Percentiles rank a stretch among this genome's conserved stretches.
phyloP scores from a whole-genome alignment of 352 stramenopile genomes.

The Phytophthora aleatoria region DNA sequence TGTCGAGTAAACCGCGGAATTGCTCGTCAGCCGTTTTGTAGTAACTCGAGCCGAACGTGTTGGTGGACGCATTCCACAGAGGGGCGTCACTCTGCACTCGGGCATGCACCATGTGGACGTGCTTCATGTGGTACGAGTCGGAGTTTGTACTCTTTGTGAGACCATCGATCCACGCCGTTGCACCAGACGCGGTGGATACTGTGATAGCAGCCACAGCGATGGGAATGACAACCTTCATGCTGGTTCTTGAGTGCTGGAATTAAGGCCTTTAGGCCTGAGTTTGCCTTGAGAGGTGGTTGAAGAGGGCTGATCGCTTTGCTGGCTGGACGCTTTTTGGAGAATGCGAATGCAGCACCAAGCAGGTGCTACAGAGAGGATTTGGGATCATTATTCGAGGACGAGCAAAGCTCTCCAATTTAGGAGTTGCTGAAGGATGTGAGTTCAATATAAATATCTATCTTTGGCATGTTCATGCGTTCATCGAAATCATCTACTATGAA shows the following conservation, averaged over 20 bases:
- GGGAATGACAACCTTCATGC: conserved; percentile 30
- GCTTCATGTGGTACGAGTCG: conserved; percentile 35
- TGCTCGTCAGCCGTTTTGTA: conserved; percentile 2
- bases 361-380: too few species aligned
- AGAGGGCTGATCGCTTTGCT: conserved; percentile 1
- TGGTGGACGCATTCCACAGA: conserved; percentile 22
- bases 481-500: too few species aligned
- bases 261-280: neutral
- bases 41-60: conserved; percentile 34
- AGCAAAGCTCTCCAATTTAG: too few species aligned
- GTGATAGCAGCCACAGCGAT: conserved; percentile 6
- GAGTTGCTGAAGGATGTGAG: too few species aligned
- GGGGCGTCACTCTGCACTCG: conserved; percentile 55
- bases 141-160: conserved; percentile 13
- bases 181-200: conserved; percentile 1
- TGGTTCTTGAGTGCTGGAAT: neutral
- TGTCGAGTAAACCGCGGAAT: conserved; percentile 61
- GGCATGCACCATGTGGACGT: conserved; percentile 46
- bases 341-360: neutral
- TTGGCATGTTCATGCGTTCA: too few species aligned
- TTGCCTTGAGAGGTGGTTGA: neutral
- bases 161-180: conserved; percentile 1
- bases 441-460: too few species aligned
- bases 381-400: too few species aligned
- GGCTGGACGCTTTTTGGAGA: conserved; percentile 4